Conservation (phyloP, 345 rosid genomes). For the Citrus maxima region DNA sequence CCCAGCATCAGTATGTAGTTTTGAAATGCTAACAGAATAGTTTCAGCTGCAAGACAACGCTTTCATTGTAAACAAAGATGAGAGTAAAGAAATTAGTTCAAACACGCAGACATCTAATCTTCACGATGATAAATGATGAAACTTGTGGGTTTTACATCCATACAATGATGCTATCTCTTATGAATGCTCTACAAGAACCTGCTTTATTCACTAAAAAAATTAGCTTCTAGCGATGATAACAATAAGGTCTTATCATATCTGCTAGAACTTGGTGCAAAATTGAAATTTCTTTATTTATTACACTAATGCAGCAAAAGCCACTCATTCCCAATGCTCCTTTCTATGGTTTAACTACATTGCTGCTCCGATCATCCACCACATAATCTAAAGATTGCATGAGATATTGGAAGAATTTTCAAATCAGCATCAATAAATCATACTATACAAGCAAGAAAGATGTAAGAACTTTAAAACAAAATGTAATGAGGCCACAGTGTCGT, state of each 20-base stretch:
- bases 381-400: neutral
- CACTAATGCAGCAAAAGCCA: neutral
- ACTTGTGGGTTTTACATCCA: neutral
- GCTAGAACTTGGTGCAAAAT: neutral
- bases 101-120: neutral
- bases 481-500: neutral
- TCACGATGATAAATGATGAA: neutral
- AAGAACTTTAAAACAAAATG: neutral
- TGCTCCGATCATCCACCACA: neutral
- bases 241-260: neutral
- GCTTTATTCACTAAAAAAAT: neutral
- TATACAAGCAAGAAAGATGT: neutral
- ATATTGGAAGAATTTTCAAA: neutral
- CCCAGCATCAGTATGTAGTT: conserved; percentile 93
- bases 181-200: neutral
- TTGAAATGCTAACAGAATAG: conserved; percentile 78
- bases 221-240: neutral
- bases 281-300: neutral
- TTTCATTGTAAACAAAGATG: neutral
- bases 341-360: neutral
- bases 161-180: neutral
- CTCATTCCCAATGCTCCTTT: neutral
- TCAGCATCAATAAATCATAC: neutral
- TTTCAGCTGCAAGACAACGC: conserved; percentile 63
- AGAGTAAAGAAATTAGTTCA: neutral